Evolutionary conservation across 768 basidiomycete species (phyloP).

Genomic region (Cystofilobasidium capitatum): DNA sequence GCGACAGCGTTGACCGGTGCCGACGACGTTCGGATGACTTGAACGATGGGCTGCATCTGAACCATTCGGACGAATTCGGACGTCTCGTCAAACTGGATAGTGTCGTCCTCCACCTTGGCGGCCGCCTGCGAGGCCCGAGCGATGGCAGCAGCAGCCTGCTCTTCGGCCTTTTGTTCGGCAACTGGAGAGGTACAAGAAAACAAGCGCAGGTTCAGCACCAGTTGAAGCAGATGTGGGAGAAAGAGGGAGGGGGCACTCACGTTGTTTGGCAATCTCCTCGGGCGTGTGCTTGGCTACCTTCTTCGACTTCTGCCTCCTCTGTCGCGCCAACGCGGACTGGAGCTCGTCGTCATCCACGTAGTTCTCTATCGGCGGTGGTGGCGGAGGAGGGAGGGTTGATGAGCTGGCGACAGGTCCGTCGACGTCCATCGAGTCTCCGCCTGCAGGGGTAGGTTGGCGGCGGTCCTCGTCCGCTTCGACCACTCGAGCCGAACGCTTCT

Average conservation of each 20-base stretch:
- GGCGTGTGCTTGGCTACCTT: slow-evolving; percentile 56
- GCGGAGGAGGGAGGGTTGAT: neutral
- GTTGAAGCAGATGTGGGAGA: neutral
- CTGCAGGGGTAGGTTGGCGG: slow-evolving; percentile 33
- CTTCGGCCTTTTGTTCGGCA: slow-evolving; percentile 33
- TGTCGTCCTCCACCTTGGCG: slow-evolving; percentile 46
- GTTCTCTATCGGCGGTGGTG: slow-evolving; percentile 57
- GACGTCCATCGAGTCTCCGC: slow-evolving; percentile 57
- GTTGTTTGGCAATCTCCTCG: slow-evolving; percentile 68
- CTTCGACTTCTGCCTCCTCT: slow-evolving; percentile 68
- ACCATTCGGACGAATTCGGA: slow-evolving; percentile 82
- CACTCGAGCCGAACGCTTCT: slow-evolving; percentile 70
- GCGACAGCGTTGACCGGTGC: neutral
- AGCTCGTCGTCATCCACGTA: slow-evolving; percentile 98
- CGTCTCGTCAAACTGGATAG: slow-evolving; percentile 82
- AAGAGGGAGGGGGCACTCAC: slow-evolving; percentile 41
- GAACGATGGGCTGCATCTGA: slow-evolving; percentile 17
- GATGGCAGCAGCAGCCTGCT: slow-evolving; percentile 44
- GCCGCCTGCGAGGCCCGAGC: slow-evolving; percentile 28
- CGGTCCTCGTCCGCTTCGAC: slow-evolving; percentile 45
- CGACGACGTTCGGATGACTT: slow-evolving; percentile 10
- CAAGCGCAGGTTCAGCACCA: neutral
- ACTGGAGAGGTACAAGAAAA: slow-evolving; percentile 21
- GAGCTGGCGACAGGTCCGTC: slow-evolving; percentile 54
- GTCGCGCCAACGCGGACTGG: slow-evolving; percentile 79